Base-by-base conservation (phyloP, 2,329 filamentous ascomycete genomes). In the Paradendryphiella salina region DNA sequence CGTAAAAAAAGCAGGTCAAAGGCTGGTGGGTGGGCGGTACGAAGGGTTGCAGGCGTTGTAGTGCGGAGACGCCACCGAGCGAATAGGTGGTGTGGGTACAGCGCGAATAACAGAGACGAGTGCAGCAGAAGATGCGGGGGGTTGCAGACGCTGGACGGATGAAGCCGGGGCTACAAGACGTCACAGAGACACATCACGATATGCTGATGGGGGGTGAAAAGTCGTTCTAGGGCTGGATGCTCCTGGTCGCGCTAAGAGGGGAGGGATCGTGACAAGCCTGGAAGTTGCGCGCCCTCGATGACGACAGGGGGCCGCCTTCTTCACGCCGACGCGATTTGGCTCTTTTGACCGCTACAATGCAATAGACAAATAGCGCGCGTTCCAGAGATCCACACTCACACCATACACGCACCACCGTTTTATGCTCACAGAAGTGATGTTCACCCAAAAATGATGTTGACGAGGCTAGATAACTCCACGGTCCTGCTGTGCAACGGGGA, bases 271-370 rank as follows among this genome's bases (percentile, higher is more conserved):
- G 34, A 23, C 20, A 33, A 31, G 44, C 17, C 34, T 15, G 21
- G 13, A 46, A 47, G 49, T 35, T 28, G 43, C 18, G 44, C 23
- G 23, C 39, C 10, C 28, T 35, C 48, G 23, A 60, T 58, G 57
- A 60, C 55, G 55, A 54, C 55, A 59, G 44, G 44, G 49, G 28
- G 13, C 14, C 35, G 37, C 49, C 28, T 40, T 29, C 18, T 23
- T 32, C 43, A 40, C 20, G 37, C 32, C 18, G 17, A 4, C 28
- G 13, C 18, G 31, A 31, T 23, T 32, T 23, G 26, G 26, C 41
- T 28, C 36, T 56, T 49, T n/a, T n/a, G 23, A 26, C 7, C 23
- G 23, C 23, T 9, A 9, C 23, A 26, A 26, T 9, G 10, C 23
- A 7, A 26, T 26, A 9, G 23, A 26, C 10, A 9, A 26, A 9